phyloP scores from a whole-genome alignment of 352 stramenopile genomes.

The Pythium aristosporum region DNA sequence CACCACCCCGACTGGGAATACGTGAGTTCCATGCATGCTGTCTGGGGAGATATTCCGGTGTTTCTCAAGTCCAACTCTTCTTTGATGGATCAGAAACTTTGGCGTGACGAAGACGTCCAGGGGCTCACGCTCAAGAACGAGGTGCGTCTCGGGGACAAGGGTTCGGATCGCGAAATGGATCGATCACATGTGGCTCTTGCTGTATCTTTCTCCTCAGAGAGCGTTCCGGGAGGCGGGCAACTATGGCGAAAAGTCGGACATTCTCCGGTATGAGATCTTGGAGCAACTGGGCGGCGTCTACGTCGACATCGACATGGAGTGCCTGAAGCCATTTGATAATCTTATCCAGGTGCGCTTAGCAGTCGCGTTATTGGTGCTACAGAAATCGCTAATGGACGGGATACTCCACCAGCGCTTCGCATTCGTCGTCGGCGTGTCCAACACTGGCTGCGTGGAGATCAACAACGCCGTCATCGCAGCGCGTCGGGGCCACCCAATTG shows the following conservation, averaged over 20 bases:
- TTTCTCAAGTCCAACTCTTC: background rate
- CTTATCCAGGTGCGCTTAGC: constrained; percentile 29
- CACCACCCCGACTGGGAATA: constrained; percentile 40
- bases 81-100: constrained; percentile 35
- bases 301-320: constrained; percentile 71
- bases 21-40: constrained; percentile 14
- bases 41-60: constrained; percentile 2
- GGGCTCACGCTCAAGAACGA: constrained; percentile 34
- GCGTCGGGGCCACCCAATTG: constrained; percentile 29
- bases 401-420: constrained; percentile 28
- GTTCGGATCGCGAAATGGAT: background rate
- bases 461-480: constrained; percentile 70
- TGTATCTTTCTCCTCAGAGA: constrained; percentile 9
- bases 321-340: constrained; percentile 43
- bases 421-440: constrained; percentile 63
- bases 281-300: constrained; percentile 55
- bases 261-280: constrained; percentile 74
- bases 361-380: background rate
- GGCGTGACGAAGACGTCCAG: constrained; percentile 43
- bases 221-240: constrained; percentile 54
- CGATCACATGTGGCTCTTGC: background rate
- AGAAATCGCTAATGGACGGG: background rate
- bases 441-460: constrained; percentile 66
- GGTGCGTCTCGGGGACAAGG: constrained; percentile 16
- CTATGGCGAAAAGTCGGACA: constrained; percentile 73